Percentiles rank a stretch among this genome's conserved stretches.
Evolutionary conservation across 768 basidiomycete species (phyloP).

Genomic region (Phylloporus scabripes): DNA sequence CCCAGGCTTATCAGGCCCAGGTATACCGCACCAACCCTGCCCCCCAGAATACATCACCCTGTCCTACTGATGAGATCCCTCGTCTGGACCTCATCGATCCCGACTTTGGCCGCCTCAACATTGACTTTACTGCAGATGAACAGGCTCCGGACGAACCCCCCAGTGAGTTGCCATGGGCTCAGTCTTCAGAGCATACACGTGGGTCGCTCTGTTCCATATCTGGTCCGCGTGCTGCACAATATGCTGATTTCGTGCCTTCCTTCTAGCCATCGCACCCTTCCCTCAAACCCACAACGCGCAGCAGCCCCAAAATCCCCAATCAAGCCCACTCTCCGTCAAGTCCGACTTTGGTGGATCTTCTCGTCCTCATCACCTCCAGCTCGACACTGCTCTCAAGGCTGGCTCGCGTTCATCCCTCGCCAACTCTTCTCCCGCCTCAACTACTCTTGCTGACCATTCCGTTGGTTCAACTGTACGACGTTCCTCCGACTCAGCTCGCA

Average conservation of each 20-base stretch:
- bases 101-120: constrained; percentile 51
- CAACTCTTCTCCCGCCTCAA: constrained; percentile 42
- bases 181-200: constrained; percentile 38
- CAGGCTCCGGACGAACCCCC: constrained; percentile 37
- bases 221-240: constrained; percentile 23
- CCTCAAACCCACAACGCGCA: constrained; percentile 21
- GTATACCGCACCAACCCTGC: constrained; percentile 48
- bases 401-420: constrained; percentile 37
- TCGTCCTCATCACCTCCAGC: constrained; percentile 50
- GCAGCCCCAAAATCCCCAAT: constrained; percentile 26
- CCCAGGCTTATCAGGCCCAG: constrained; percentile 79
- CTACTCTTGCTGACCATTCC: constrained; percentile 34
- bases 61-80: constrained; percentile 30
- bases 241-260: constrained; percentile 20
- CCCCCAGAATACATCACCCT: constrained; percentile 25
- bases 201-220: constrained; percentile 30
- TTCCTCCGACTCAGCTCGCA: constrained; percentile 67
- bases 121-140: constrained; percentile 44
- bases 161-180: constrained; percentile 58
- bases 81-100: constrained; percentile 44
- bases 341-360: constrained; percentile 35
- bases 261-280: constrained; percentile 23
- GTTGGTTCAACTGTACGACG: constrained; percentile 35
- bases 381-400: constrained; percentile 47
- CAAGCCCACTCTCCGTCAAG: constrained; percentile 35